Base-by-base conservation (phyloP, 805 yeast genomes). In the Candida ulmi region DNA sequence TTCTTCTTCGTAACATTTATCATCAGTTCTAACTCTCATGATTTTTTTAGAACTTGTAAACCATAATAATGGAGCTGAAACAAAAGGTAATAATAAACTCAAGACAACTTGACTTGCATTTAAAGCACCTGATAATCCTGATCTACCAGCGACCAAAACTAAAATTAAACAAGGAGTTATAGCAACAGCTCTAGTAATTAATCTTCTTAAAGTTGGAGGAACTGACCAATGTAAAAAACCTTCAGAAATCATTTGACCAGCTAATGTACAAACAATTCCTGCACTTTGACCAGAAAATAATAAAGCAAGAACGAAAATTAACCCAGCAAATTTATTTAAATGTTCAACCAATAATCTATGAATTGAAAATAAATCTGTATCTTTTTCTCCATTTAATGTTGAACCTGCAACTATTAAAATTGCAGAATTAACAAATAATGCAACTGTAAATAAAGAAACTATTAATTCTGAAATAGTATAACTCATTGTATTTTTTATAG, bases 201-300 rank as follows among this genome's bases (percentile, higher is more conserved):
- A 71, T 44, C 97, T 71, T 52, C 95, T 73, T 11, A 84, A 62
- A 38, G 86, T 86, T 5, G 96, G 96, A 13, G 88, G 77, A 37
- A 88, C 69, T 8, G 83, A 68, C 86, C 95, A 85, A 47, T 75
- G 73, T 32, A 86, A 68, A 53, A 88, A 90, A 2, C 97, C 97
- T 61, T 88, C 97, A 57, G 87, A 80, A 11, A 88, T 93, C 87
- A 88, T 87, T 60, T 88, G 97, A 15, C 96, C 95, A 8, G 96
- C 88, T 45, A 88, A 68, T 0, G 97, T 88, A 58, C 95, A 88
- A n/a, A 88, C 95, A 25, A 91, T 85, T 28, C 96, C 97, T 2
- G 96, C 96, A 58, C 90, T 80, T 54, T 88, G 88, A 11, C 97
- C 97, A 2, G 86, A 78, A 43, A 86, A 82, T 33, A 90, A 64